Conservation (phyloP, 2,329 filamentous ascomycete genomes). For the Dothiorella sarmentorum region DNA sequence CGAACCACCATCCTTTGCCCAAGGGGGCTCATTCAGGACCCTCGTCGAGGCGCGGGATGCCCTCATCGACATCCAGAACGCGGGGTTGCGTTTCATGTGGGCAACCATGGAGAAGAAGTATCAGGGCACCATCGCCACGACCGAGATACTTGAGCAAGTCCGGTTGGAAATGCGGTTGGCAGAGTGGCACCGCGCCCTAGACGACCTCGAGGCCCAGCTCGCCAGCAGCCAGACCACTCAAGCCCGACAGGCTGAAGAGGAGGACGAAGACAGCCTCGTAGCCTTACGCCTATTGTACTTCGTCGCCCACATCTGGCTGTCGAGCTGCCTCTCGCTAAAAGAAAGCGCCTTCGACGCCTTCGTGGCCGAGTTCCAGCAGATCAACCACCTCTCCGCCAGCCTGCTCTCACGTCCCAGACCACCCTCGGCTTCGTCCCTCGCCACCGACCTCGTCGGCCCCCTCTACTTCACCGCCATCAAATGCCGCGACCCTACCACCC, state of each 20-base stretch:
- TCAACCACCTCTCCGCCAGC: background rate
- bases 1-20: background rate
- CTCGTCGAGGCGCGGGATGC: background rate
- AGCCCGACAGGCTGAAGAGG: background rate
- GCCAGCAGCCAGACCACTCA: background rate
- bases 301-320: constrained; percentile 12
- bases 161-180: constrained; percentile 1
- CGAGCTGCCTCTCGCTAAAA: constrained; percentile 3
- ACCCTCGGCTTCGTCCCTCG: background rate
- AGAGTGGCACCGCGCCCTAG: constrained; percentile 4
- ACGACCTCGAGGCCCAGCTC: background rate
- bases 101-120: constrained; percentile 13
- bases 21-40: background rate
- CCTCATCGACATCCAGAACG: constrained; percentile 13
- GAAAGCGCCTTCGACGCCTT: constrained; percentile 7
- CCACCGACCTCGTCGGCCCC: constrained; percentile 22
- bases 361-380: constrained; percentile 5
- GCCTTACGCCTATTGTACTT: background rate
- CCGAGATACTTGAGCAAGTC: constrained; percentile 9
- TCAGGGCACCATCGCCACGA: constrained; percentile 2
- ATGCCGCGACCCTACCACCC: constrained; percentile 36
- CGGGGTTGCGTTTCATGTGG: constrained; percentile 8
- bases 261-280: constrained; percentile 4
- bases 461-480: constrained; percentile 49
- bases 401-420: background rate